phyloP scores from a whole-genome alignment of 495 filamentous ascomycete species.

The Glonium stellatum region DNA sequence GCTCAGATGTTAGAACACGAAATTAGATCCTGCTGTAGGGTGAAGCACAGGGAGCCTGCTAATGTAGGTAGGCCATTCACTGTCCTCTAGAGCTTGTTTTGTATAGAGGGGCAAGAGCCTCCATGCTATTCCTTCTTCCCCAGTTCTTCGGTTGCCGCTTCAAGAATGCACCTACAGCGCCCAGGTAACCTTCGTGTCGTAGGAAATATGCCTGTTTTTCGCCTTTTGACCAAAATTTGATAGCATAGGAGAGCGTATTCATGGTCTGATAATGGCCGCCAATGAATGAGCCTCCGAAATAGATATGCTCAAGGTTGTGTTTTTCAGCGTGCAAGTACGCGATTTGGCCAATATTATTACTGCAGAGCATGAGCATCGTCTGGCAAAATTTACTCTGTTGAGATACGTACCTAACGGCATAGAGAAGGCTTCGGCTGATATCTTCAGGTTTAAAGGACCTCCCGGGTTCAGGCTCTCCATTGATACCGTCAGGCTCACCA shows the following conservation, averaged over 20 bases:
- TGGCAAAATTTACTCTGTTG: not conserved
- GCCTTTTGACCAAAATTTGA: constrained; percentile 94
- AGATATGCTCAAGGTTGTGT: constrained; percentile 82
- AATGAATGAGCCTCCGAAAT: constrained; percentile 96
- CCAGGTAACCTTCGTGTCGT: constrained; percentile 91
- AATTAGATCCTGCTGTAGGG: no score
- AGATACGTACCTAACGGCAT: constrained; percentile 60
- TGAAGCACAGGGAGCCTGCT: no score
- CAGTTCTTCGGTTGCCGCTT: constrained; percentile 86
- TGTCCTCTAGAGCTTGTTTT: not conserved
- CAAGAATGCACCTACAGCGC: constrained; percentile 92
- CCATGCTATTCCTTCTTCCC: constrained; percentile 74
- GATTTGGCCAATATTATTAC: constrained; percentile 98
- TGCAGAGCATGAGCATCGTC: constrained; percentile 24
- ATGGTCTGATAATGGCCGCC: constrained; percentile 94
- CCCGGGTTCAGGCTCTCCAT: constrained; percentile 7
- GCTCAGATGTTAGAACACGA: no score
- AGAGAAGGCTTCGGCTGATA: constrained; percentile 66
- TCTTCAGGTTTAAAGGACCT: constrained; percentile 55
- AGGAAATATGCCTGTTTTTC: constrained; percentile 93
- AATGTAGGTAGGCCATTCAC: not conserved
- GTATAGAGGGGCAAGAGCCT: constrained; percentile 21
- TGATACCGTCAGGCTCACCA: constrained; percentile 5
- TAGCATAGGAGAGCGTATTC: constrained; percentile 91
- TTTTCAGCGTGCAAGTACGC: constrained; percentile 92